Evolutionary conservation across 306 rosid species (phyloP), one percentile per base, ranked within the genome.

Genomic region (Coriaria nepalensis): DNA sequence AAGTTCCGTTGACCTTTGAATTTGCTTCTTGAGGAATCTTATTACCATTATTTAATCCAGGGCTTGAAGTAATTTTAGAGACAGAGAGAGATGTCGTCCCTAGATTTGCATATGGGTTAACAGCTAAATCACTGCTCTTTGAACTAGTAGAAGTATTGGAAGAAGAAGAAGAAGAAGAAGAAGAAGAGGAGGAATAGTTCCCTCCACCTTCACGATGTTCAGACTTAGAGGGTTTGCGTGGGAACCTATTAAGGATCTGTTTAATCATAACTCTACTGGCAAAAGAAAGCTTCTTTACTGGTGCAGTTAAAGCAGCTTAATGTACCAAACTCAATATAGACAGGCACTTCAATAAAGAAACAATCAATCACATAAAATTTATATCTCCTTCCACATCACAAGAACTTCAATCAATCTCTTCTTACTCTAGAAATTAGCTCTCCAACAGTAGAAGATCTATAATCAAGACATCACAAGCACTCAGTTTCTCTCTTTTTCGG

Each of bases 201-300:
- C 82, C 92, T 52, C 82, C 92, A 62, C 95, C 97, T 64, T 76
- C 94, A 8, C 81, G 82, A 71, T 66, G 73, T 51, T 83, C 96
- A 13, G 63, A 71, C 77, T 75, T 90, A 4, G 90, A 79, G 50
- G 88, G 79, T 74, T 90, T 90, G 54, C 83, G 68, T 13, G 97
- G 97, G 50, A 90, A 71, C 86, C 72, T 84, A 75, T 84, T 84
- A 15, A 90, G 56, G 68, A 90, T 72, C 69, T 84, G 78, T 67
- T 90, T 90, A 77, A 90, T 79, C 97, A 90, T 90, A 74, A 59
- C 87, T 85, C 48, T 56, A 71, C 40, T 39, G 50, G 47, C 35
- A 68, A 67, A 54, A 45, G 47, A 32, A 73, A 38, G 53, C 29
- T 42, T 44, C 39, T 45, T 57, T 46, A 64, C 60, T 52, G 52